Conservation (phyloP, 2,329 filamentous ascomycete genomes). For the Phyllosticta citriasiana region DNA sequence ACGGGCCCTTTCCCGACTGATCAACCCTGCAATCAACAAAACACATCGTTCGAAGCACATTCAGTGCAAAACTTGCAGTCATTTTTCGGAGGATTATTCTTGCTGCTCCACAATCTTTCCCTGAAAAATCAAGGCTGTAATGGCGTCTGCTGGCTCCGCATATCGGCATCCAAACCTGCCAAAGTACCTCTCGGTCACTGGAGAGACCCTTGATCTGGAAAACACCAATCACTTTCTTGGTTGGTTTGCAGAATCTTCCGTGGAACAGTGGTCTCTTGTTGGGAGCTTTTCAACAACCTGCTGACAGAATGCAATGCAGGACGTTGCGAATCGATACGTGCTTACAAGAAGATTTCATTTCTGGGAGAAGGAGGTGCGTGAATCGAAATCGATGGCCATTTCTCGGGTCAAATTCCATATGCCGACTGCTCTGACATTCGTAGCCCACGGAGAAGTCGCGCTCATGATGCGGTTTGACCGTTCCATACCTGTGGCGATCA, state of each 20-base stretch:
- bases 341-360: conserved; percentile 24
- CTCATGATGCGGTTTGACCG: background rate
- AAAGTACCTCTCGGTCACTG: conserved; percentile 18
- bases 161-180: background rate
- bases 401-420: background rate
- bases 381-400: background rate
- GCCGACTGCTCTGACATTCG: background rate
- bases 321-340: conserved; percentile 23
- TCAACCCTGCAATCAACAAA: too few species aligned
- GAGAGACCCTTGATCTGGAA: conserved; percentile 17
- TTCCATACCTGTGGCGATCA: conserved; percentile 20
- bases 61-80: too few species aligned
- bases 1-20: too few species aligned
- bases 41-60: too few species aligned
- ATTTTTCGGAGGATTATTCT: background rate
- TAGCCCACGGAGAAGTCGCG: conserved; percentile 3
- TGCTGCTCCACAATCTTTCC: background rate
- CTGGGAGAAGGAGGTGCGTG: conserved; percentile 27
- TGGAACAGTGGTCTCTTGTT: background rate
- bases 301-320: conserved; percentile 15
- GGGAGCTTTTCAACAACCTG: background rate
- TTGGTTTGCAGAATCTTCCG: conserved; percentile 4
- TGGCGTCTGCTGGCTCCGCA: background rate
- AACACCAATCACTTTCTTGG: conserved; percentile 17
- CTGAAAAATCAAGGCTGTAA: background rate